Base-by-base conservation (phyloP, 2,329 filamentous ascomycete genomes). In the Trichoderma brevicompactum region DNA sequence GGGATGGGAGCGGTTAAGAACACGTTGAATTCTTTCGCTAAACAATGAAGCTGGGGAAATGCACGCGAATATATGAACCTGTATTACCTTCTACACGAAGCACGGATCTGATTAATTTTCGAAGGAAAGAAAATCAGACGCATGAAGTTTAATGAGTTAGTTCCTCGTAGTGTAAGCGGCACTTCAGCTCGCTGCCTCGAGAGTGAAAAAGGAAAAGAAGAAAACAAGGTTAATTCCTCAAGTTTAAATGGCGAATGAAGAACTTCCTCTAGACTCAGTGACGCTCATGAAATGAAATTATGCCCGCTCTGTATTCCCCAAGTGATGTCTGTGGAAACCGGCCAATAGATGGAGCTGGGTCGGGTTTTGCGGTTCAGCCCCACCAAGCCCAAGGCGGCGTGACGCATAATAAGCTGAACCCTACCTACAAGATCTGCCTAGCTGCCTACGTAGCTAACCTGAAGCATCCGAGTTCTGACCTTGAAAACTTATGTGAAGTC, bases 361-460 rank as follows among this genome's bases (percentile, higher is more conserved):
- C 23, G 48, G 36, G 34, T 58, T 58, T 58, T 59, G 53, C 44
- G 41, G 36, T 48, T 36, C 28, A 52, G 43, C 63, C 63, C 63
- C 63, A 40, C 63, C 46, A 61, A 44, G n/a, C 23, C 36, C 46
- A 46, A 44, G 38, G 44, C 64, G 66, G 66, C 54, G 61, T 66
- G 66, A 68, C 66, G 62, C 66, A 64, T 28, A 43, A 41, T 41
- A 48, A 60, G 49, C 23, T 50, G 58, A 61, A 49, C 58, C 58
- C 46, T 54, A 54, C 40, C 40, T 44, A 32, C 50, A 10, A 19
- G n/a, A 15, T 38, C 32, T 38, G 5, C 5, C 5, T 50, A 9
- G 56, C 15, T 60, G 44, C 7, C 44, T 32, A 19, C 38, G 44
- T 36, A 32, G n/a, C 41, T 41, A 50, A 60, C 43, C 56, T 60